phyloP scores from a whole-genome alignment of 1,284 basidiomycete species.

The Naganishia sp. region DNA sequence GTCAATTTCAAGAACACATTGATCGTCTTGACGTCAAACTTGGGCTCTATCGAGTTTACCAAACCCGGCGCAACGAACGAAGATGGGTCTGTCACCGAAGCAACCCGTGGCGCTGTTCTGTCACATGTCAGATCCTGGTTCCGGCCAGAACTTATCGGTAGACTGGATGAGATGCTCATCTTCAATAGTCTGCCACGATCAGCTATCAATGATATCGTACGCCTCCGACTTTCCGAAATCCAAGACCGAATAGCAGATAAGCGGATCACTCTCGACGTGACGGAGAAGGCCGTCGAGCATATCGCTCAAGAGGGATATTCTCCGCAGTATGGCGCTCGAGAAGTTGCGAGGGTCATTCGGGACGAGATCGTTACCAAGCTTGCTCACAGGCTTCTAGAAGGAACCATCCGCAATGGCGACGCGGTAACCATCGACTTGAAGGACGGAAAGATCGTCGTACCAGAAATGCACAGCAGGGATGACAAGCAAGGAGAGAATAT shows the following conservation, averaged over 20 bases:
- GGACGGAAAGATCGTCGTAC: conserved; percentile 52
- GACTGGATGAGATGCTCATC: conserved; percentile 80
- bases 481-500: conserved; percentile 26
- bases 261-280: conserved; percentile 72
- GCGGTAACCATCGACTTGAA: conserved; percentile 60
- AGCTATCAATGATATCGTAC: conserved; percentile 75
- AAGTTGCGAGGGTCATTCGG: conserved; percentile 75
- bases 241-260: conserved; percentile 65
- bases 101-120: conserved; percentile 70
- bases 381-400: conserved; percentile 71
- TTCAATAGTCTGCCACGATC: conserved; percentile 81
- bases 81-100: conserved; percentile 67
- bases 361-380: conserved; percentile 75
- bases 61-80: conserved; percentile 65
- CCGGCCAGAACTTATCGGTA: conserved; percentile 86
- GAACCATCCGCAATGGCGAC: conserved; percentile 69
- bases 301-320: conserved; percentile 80
- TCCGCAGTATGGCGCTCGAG: conserved; percentile 79
- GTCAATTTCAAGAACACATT: conserved; percentile 70
- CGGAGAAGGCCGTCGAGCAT: conserved; percentile 67
- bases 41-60: conserved; percentile 65
- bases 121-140: conserved; percentile 74
- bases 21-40: conserved; percentile 90
- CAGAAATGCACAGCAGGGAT: conserved; percentile 27
- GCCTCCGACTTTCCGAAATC: conserved; percentile 72